These are phyloP conservation scores for Ophiostoma ulmi DNA, from an alignment of 2,329 filamentous ascomycete species.

Conservation along the genomic window DNA sequence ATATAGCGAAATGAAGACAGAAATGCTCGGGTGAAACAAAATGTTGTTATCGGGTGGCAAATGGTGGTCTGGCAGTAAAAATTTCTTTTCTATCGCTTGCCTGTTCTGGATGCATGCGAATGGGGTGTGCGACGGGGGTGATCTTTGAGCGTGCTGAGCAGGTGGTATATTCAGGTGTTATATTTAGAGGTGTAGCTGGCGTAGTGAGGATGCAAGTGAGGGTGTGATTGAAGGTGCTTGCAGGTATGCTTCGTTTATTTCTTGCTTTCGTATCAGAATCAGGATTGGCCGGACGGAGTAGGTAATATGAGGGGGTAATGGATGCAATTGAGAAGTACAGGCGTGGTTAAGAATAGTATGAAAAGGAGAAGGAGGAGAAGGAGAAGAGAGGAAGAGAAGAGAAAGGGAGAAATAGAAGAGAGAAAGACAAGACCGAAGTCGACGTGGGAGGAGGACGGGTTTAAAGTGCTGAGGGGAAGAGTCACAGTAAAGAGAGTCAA, in stretches of 20 bases:
- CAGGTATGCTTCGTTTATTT: background rate
- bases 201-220: conserved; percentile 1
- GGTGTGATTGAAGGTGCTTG: background rate
- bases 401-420: background rate
- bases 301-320: background rate
- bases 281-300: conserved; percentile 14
- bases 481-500: background rate
- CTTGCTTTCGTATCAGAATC: conserved; percentile 6
- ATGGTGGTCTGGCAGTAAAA: conserved; percentile 20
- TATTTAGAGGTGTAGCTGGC: background rate
- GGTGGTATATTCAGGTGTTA: background rate
- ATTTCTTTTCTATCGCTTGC: conserved; percentile 23
- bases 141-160: background rate
- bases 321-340: background rate
- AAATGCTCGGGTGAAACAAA: conserved; percentile 13
- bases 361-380: background rate
- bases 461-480: conserved; percentile 14
- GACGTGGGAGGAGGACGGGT: conserved; percentile 5
- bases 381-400: background rate
- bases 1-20: background rate
- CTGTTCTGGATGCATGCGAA: conserved; percentile 21
- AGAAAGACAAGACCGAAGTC: conserved; percentile 2
- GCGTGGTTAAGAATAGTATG: background rate
- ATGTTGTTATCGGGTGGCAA: conserved; percentile 25
- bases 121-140: conserved; percentile 18